Evolutionary conservation across 352 stramenopile species (phyloP).

Genomic region (Saprolegnia diclina): DNA sequence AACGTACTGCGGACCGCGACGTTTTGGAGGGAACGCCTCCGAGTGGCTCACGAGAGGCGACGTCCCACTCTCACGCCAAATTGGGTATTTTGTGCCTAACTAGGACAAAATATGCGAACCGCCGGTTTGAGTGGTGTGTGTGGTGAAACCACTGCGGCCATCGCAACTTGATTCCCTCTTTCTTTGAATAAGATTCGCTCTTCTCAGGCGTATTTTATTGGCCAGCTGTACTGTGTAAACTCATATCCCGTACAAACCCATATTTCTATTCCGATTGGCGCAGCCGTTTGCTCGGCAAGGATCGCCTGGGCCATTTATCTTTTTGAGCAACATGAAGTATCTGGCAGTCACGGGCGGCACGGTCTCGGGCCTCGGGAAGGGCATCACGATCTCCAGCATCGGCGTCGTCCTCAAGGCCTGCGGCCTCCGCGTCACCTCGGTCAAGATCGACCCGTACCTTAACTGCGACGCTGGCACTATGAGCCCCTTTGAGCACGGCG

Average conservation of each 20-base stretch:
- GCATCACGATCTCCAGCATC: constrained; percentile 98
- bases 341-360: constrained; percentile 98
- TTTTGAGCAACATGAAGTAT: constrained; percentile 89
- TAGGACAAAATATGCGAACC: constrained; percentile 15
- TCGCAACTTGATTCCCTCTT: neutral
- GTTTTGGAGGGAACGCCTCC: constrained; percentile 20
- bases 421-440: constrained; percentile 91
- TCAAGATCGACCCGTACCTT: constrained; percentile 99
- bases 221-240: neutral
- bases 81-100: neutral
- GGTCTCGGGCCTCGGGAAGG: constrained; percentile 98
- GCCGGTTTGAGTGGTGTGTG: constrained; percentile 16
- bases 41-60: constrained; percentile 1
- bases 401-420: constrained; percentile 95
- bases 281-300: constrained; percentile 1
- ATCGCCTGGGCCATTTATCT: constrained; percentile 18
- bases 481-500: constrained; percentile 94
- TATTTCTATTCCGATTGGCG: neutral
- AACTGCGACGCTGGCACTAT: constrained; percentile 98
- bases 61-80: neutral
- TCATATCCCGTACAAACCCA: neutral
- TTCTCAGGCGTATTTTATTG: neutral
- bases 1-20: neutral
- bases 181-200: neutral
- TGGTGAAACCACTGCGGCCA: neutral